A percentile compares a stretch with the other conserved stretches of the same genome.
Evolutionary conservation across 345 rosid genomes (phyloP).

Genomic region (Rhizophora apiculata): DNA sequence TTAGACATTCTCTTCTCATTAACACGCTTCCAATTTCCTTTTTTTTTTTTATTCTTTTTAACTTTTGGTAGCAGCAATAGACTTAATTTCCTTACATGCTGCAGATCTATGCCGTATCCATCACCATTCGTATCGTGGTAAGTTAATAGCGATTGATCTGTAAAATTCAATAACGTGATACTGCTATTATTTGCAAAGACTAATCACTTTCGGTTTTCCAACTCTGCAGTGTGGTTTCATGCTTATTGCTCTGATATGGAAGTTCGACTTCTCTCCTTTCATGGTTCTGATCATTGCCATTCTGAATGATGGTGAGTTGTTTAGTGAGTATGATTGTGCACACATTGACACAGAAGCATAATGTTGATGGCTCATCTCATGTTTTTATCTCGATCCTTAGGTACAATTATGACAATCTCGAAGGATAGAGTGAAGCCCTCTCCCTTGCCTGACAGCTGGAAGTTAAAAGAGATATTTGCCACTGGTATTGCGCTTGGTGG

Average conservation of each 20-base stretch:
- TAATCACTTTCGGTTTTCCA: neutral
- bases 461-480: constrained; percentile 30
- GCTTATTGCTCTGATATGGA: constrained; percentile 32
- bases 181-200: neutral
- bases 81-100: neutral
- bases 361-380: neutral
- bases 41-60: neutral
- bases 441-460: constrained; percentile 34
- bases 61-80: neutral
- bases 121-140: constrained; percentile 36
- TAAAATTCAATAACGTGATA: neutral
- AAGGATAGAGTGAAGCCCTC: constrained; percentile 37
- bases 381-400: neutral
- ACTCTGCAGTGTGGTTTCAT: constrained; percentile 30
- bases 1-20: constrained; percentile 11
- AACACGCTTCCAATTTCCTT: neutral
- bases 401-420: constrained; percentile 38
- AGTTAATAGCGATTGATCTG: neutral
- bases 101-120: constrained; percentile 36
- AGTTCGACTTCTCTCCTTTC: constrained; percentile 34
- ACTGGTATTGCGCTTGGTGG: constrained; percentile 34
- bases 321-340: neutral
- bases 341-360: neutral
- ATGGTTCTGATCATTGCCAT: constrained; percentile 37
- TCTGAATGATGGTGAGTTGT: constrained; percentile 28